Conservation (phyloP, 345 rosid species). For the Dipteronia sinensis region DNA sequence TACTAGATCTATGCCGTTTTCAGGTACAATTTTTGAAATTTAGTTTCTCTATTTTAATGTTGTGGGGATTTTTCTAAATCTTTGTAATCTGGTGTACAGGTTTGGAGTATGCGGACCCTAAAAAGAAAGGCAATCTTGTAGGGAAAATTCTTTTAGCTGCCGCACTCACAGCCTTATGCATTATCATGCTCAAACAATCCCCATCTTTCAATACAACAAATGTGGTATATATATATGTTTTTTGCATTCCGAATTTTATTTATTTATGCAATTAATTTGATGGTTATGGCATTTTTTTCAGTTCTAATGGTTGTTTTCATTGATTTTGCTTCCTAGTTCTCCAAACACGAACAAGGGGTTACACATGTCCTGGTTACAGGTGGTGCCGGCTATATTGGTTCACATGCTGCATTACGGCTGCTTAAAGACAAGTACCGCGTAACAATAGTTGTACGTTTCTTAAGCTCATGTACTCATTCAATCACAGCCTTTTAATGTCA, state of each 20-base stretch:
- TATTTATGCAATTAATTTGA: background rate
- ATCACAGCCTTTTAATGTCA: constrained; percentile 6
- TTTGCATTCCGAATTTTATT: background rate
- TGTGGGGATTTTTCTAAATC: background rate
- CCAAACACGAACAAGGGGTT: constrained; percentile 66
- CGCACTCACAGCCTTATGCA: constrained; percentile 74
- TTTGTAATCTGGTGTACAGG: constrained; percentile 45
- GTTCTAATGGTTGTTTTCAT: constrained; percentile 13
- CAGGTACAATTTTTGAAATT: constrained; percentile 43
- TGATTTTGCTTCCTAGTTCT: constrained; percentile 46
- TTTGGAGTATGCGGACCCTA: constrained; percentile 88
- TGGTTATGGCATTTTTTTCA: background rate
- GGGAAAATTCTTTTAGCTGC: constrained; percentile 84
- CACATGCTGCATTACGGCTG: constrained; percentile 87
- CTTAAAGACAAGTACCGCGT: constrained; percentile 80
- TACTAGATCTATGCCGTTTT: constrained; percentile 63
- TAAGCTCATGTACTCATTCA: constrained; percentile 3
- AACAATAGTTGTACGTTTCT: constrained; percentile 74
- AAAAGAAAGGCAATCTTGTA: constrained; percentile 64
- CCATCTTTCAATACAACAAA: constrained; percentile 65
- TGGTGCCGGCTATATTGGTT: constrained; percentile 96
- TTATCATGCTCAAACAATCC: constrained; percentile 85
- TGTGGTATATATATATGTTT: constrained; percentile 46
- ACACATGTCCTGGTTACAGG: constrained; percentile 93
- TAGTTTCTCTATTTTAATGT: background rate